Conservation (phyloP, 345 rosid species). For the Adansonia digitata region DNA sequence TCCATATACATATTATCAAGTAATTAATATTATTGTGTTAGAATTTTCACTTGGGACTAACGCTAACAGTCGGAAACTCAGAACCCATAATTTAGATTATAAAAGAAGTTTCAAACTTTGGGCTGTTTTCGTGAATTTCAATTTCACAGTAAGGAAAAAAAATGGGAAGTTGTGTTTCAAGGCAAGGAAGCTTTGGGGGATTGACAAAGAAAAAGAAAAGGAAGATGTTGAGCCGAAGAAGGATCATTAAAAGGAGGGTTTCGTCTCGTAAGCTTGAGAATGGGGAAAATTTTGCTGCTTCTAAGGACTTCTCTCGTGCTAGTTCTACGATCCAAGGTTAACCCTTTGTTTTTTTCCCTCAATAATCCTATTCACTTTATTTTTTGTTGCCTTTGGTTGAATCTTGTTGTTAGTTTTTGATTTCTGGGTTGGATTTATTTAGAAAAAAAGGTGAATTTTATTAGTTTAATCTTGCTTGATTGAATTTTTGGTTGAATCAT, state of each 20-base stretch:
- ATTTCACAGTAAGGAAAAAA: background rate
- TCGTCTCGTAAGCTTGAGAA: constrained; percentile 24
- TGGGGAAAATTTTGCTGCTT: constrained; percentile 12
- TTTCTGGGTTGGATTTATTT: too few species aligned
- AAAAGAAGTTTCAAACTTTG: too few species aligned
- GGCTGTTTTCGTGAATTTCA: background rate
- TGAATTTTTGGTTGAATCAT: background rate
- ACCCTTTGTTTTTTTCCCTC: too few species aligned
- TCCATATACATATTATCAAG: too few species aligned
- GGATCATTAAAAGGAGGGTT: constrained; percentile 18
- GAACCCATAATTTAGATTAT: too few species aligned
- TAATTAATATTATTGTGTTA: too few species aligned
- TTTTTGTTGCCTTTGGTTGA: background rate
- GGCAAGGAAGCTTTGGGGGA: constrained; percentile 12
- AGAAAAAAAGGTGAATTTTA: background rate
- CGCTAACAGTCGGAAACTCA: too few species aligned
- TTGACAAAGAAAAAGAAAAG: constrained; percentile 18
- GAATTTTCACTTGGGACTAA: too few species aligned
- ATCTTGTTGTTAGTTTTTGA: background rate
- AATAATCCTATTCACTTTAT: background rate
- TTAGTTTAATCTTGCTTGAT: background rate
- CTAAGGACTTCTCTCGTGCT: constrained; percentile 17
- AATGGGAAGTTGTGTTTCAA: constrained; percentile 51
- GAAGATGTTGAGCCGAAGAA: constrained; percentile 21
- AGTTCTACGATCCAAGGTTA: constrained; percentile 36